Base-by-base conservation (phyloP, 2,329 filamentous ascomycete species). In the Hymenoscyphus infarciens region DNA sequence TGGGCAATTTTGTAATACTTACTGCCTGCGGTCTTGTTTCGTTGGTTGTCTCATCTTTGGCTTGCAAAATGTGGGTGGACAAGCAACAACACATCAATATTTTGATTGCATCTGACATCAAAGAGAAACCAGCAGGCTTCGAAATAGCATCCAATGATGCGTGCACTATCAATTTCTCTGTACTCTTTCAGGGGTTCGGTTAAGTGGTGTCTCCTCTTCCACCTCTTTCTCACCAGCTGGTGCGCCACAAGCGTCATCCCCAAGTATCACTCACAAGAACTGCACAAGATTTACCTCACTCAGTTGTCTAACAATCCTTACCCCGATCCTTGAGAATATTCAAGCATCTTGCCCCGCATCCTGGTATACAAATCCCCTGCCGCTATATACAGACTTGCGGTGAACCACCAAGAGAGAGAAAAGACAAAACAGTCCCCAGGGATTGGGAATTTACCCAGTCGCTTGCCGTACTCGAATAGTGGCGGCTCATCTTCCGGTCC, bases 301-400 rank as follows among this genome's bases (percentile, higher is more conserved):
- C 25, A 2, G 13, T 4, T 38, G 13, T 13, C 35, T 38, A 38
- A 5, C 11, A 38, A 38, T 38, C 3, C 35, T 22, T 52, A 52
- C 45, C 45, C 45, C 7, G 13, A 22, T 15, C n/a, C 45, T 3
- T 22, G 10, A 49, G 16, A 19, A 52, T 22, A 25, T 22, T 45
- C 22, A 19, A 42, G 38, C 38, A 16, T 16, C 38, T 16, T 39
- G 5, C 15, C 39, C 39, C 39, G n/a, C 45, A 52, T 25, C 45
- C 19, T 52, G 45, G 19, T 52, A 52, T 52, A 22, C 2, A 52
- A 38, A 52, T 13, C 19, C 19, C 22, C 2, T 25, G 45, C 11
- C 13, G 45, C n/a, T 52, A 13, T 52, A 52, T 52, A 25, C 45
- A 52, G 45, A 52, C 45, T 52, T 52, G 45, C 45, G 45, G 45